These are phyloP conservation scores for Beta corolliflora DNA, from an alignment of 179 eudicot genomes.

Conservation along the genomic window DNA sequence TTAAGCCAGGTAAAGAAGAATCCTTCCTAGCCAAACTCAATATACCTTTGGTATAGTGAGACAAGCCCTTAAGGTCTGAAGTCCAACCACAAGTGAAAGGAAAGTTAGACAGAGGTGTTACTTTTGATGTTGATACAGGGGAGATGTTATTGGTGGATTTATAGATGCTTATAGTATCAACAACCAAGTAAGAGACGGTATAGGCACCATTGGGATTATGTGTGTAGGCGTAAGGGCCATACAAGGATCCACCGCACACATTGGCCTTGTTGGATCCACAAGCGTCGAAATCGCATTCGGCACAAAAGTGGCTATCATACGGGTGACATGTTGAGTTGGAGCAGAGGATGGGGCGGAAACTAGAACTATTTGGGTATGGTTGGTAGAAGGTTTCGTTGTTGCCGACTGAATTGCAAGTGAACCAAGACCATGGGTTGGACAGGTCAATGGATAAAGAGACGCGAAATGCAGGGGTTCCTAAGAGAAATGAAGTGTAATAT, in stretches of 20 bases:
- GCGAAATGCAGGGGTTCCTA: slow-evolving; percentile 27
- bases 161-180: slow-evolving; percentile 12
- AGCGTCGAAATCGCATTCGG: slow-evolving; percentile 23
- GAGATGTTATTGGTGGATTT: background rate
- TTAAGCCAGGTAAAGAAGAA: slow-evolving; percentile 30
- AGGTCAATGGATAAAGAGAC: slow-evolving; percentile 21
- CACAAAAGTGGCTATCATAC: slow-evolving; percentile 26
- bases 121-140: background rate
- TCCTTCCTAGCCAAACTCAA: slow-evolving; percentile 41
- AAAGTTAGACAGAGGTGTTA: slow-evolving; percentile 15
- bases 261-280: slow-evolving; percentile 13
- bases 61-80: slow-evolving; percentile 36
- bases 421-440: slow-evolving; percentile 35
- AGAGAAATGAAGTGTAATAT: slow-evolving; percentile 31
- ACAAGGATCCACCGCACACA: slow-evolving; percentile 24
- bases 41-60: slow-evolving; percentile 32
- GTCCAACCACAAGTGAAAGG: slow-evolving; percentile 25
- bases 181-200: background rate
- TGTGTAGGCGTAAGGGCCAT: slow-evolving; percentile 26
- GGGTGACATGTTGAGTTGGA: slow-evolving; percentile 18
- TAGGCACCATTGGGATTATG: background rate
- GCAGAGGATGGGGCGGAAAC: slow-evolving; percentile 20
- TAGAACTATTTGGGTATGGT: slow-evolving; percentile 28
- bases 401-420: slow-evolving; percentile 29
- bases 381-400: slow-evolving; percentile 23